phyloP scores from a whole-genome alignment of 1,284 basidiomycete species.

The Papiliotrema terrestris region DNA sequence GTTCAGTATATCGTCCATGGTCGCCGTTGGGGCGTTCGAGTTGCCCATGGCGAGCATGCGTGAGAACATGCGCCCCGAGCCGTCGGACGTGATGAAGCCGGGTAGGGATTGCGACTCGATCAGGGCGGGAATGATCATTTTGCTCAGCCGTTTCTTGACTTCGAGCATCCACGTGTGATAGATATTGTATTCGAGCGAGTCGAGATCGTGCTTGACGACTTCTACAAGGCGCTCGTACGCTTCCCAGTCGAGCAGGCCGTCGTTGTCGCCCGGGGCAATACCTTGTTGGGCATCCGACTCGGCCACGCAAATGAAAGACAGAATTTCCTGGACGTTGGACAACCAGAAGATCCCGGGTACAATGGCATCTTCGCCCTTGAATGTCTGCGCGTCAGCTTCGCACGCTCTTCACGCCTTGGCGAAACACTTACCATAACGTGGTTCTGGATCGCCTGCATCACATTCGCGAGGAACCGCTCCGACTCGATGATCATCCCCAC shows the following conservation, averaged over 20 bases:
- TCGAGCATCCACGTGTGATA: constrained; percentile 99
- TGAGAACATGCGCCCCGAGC: constrained; percentile 83
- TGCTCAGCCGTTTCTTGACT: constrained; percentile 91
- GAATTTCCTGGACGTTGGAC: constrained; percentile 99
- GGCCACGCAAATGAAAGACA: constrained; percentile 97
- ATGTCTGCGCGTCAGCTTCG: constrained; percentile 49
- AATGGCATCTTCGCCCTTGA: constrained; percentile 90
- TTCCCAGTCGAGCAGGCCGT: constrained; percentile 93
- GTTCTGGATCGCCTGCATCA: constrained; percentile 96
- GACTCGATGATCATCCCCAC: constrained; percentile 95
- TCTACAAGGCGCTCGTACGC: constrained; percentile 95
- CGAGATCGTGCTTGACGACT: constrained; percentile 97
- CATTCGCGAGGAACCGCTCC: constrained; percentile 95
- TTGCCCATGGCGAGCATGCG: constrained; percentile 65
- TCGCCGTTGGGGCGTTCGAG: constrained; percentile 82
- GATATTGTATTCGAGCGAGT: constrained; percentile 98
- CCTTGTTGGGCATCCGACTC: constrained; percentile 98
- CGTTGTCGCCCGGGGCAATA: constrained; percentile 93
- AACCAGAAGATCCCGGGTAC: constrained; percentile 98
- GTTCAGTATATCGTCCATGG: constrained; percentile 98
- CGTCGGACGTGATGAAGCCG: constrained; percentile 94
- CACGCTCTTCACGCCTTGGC: not conserved
- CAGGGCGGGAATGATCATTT: constrained; percentile 98
- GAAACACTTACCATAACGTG: constrained; percentile 86
- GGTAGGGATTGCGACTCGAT: constrained; percentile 97